Base-by-base conservation (phyloP, 345 rosid genomes). In the Kandelia obovata region DNA sequence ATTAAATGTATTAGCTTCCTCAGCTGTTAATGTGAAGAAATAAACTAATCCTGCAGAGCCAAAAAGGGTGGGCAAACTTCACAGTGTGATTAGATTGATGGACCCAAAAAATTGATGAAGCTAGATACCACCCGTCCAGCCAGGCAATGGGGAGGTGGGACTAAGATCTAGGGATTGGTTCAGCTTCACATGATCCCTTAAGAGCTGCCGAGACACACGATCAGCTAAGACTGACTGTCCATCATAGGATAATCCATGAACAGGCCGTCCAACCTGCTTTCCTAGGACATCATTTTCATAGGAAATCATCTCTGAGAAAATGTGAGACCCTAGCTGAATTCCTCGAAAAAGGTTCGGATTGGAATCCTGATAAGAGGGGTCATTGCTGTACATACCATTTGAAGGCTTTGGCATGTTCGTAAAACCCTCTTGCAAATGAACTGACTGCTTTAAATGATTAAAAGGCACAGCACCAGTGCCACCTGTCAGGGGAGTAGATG, bases 401-500 rank as follows among this genome's bases (percentile, higher is more conserved):
- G 74, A 62, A 56, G 79, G 78, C 67, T 77, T 82, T 46, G 83
- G 72, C 60, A 77, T 61, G 83, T 74, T 79, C 51, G 79, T 78
- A 58, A 77, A 71, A 65, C 85, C 77, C 64, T 86, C 90, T 68
- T 82, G 83, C 66, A 80, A 53, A 78, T 77, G 79, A 67, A 68
- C 61, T 15, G 82, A 63, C 57, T 81, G 91, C 71, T 77, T 82
- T 70, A 75, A 56, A 46, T 80, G 83, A 68, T 77, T 71, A 70
- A 80, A 84, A 46, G 88, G 88, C 66, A 84, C 65, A 10, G 85
- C 72, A 61, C 85, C 91, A 56, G 61, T 67, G 58, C 88, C 86
- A 71, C 83, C 86, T 6, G 85, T 81, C 49, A 83, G 76, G 60
- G 86, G 91, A 26, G 88, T 84, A 64, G 88, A 86, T 21, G 91